Percentiles rank a stretch among this genome's conserved stretches.
Evolutionary conservation across 2,329 filamentous ascomycete species (phyloP).

Genomic region (Fusarium austroafricanum): DNA sequence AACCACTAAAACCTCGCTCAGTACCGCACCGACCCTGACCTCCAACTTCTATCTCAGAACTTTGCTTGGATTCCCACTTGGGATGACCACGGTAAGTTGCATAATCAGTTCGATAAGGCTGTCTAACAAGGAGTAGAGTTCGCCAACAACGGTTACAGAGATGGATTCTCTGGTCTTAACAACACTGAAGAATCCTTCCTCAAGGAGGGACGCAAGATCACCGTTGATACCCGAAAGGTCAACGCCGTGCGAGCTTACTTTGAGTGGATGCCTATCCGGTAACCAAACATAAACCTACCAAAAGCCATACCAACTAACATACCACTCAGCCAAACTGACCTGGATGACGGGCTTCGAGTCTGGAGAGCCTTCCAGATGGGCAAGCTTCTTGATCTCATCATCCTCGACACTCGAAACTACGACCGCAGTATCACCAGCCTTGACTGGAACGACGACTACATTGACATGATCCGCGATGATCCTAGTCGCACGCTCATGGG

Average conservation of each 20-base stretch:
- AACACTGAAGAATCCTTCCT: slow-evolving; percentile 55
- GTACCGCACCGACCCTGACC: slow-evolving; percentile 57
- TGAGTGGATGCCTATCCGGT: slow-evolving; percentile 65
- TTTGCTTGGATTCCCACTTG: slow-evolving; percentile 61
- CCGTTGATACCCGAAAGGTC: slow-evolving; percentile 78
- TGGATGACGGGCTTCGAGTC: slow-evolving; percentile 76
- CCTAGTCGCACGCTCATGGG: slow-evolving; percentile 78
- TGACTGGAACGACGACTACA: slow-evolving; percentile 24
- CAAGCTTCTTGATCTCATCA: slow-evolving; percentile 72
- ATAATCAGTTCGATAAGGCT: fast-evolving
- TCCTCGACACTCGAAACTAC: slow-evolving; percentile 77
- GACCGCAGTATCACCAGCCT: slow-evolving; percentile 71
- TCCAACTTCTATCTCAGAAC: slow-evolving; percentile 55
- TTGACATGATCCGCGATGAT: slow-evolving; percentile 68
- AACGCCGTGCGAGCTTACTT: slow-evolving; percentile 78
- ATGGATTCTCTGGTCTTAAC: slow-evolving; percentile 69
- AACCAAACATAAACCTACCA: slow-evolving; percentile 54
- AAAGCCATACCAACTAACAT: background rate
- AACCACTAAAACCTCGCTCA: slow-evolving; percentile 40
- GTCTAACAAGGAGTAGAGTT: slow-evolving; percentile 54
- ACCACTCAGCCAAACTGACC: slow-evolving; percentile 19
- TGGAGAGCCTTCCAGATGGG: slow-evolving; percentile 76
- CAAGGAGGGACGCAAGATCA: slow-evolving; percentile 51
- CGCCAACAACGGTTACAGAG: slow-evolving; percentile 73
- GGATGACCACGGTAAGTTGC: slow-evolving; percentile 40